Conservation (phyloP, 495 filamentous ascomycete genomes). For the Tirmania nivea region DNA sequence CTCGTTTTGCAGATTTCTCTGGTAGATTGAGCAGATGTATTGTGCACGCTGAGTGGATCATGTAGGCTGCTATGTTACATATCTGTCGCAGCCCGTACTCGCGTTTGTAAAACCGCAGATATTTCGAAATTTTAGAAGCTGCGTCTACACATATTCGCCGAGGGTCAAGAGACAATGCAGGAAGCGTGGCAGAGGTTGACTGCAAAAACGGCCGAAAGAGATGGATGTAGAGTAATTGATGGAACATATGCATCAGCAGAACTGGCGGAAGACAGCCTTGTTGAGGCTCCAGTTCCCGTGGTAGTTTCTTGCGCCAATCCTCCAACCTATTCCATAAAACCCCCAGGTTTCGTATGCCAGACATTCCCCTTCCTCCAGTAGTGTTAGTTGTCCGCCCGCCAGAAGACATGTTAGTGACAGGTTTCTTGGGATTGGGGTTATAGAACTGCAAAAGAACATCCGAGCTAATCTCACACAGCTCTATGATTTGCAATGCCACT, state of each 20-base stretch:
- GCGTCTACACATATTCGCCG: conserved; percentile 78
- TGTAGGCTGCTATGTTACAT: conserved; percentile 88
- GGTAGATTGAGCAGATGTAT: conserved; percentile 86
- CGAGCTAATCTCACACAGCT: conserved; percentile 77
- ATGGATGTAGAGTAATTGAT: conserved; percentile 87
- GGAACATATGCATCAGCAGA: conserved; percentile 96
- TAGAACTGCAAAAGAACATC: conserved; percentile 84
- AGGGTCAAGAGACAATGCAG: conserved; percentile 70
- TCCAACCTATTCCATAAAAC: conserved; percentile 81
- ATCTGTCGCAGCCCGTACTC: conserved; percentile 79
- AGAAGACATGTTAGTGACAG: conserved; percentile 27
- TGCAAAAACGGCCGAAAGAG: conserved; percentile 92
- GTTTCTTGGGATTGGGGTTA: conserved; percentile 36
- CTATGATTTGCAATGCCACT: conserved; percentile 58
- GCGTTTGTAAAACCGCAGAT: conserved; percentile 81
- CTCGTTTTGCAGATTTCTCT: conserved; percentile 67
- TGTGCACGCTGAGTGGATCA: conserved; percentile 77
- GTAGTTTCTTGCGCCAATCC: conserved; percentile 71
- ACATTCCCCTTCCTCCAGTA: not conserved
- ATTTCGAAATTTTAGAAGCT: conserved; percentile 68
- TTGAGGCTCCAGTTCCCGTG: conserved; percentile 67
- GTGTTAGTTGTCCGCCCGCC: conserved; percentile 17
- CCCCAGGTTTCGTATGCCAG: conserved; percentile 81
- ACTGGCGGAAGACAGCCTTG: conserved; percentile 76
- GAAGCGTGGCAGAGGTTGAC: conserved; percentile 58